These are phyloP conservation scores for Leccinellum albellum DNA, from an alignment of 768 basidiomycete species.

Conservation along the genomic window DNA sequence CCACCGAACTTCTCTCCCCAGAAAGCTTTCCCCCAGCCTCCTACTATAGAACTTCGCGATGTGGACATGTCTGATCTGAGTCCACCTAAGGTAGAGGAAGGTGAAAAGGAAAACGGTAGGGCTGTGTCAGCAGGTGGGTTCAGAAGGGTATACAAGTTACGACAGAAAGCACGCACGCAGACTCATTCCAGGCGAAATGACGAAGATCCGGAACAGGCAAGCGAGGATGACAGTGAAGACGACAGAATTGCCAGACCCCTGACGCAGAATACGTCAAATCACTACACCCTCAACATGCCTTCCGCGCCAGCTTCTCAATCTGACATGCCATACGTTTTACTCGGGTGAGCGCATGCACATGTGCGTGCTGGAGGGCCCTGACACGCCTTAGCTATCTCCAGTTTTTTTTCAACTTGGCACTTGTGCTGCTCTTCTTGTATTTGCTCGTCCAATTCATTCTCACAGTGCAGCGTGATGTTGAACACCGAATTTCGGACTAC, in stretches of 20 bases:
- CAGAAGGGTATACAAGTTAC: conserved; percentile 59
- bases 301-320: conserved; percentile 52
- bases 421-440: conserved; percentile 81
- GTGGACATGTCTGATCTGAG: conserved; percentile 75
- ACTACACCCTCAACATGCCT: conserved; percentile 82
- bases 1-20: conserved; percentile 56
- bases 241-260: conserved; percentile 36
- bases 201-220: conserved; percentile 36
- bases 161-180: conserved; percentile 45
- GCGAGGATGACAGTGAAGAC: conserved; percentile 48
- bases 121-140: conserved; percentile 62
- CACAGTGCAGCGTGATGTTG: conserved; percentile 87
- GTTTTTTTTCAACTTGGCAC: conserved; percentile 87
- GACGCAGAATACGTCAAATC: conserved; percentile 63
- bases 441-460: conserved; percentile 82
- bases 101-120: conserved; percentile 39
- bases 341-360: conserved; percentile 57
- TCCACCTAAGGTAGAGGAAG: conserved; percentile 48
- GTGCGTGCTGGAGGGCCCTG: conserved; percentile 13
- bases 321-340: conserved; percentile 75
- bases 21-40: conserved; percentile 53
- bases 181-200: conserved; percentile 19
- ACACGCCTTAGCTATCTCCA: conserved; percentile 70
- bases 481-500: conserved; percentile 81
- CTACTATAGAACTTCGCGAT: conserved; percentile 51